A percentile compares a stretch with the other conserved stretches of the same genome.
phyloP scores from a whole-genome alignment of 192 early-diverging fungal species.

The Geranomyces michiganensis region DNA sequence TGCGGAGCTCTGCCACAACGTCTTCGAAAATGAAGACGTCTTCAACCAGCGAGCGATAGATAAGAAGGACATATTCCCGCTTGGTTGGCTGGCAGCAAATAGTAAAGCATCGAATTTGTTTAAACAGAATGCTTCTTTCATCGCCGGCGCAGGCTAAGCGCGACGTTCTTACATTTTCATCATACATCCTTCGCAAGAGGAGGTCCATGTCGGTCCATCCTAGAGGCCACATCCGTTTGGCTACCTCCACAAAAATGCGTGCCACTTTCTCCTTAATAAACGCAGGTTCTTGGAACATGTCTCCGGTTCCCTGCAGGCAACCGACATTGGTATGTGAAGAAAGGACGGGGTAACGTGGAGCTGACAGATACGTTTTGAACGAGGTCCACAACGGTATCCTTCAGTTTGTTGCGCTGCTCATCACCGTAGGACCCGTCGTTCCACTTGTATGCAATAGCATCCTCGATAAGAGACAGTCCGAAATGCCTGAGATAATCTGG shows the following conservation, averaged over 20 bases:
- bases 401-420: slow-evolving; percentile 40
- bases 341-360: not conserved
- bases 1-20: slow-evolving; percentile 57
- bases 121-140: not conserved
- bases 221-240: slow-evolving; percentile 64
- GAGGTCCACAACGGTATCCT: slow-evolving; percentile 44
- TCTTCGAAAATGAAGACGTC: slow-evolving; percentile 68
- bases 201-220: slow-evolving; percentile 63
- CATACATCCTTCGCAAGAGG: slow-evolving; percentile 51
- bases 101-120: no score
- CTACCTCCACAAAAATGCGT: slow-evolving; percentile 59
- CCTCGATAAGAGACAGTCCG: slow-evolving; percentile 62
- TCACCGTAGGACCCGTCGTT: slow-evolving; percentile 44
- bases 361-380: slow-evolving; percentile 20
- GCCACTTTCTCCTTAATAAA: slow-evolving; percentile 70
- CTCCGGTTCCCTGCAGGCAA: slow-evolving; percentile 36
- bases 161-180: slow-evolving; percentile 10
- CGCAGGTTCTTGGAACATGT: slow-evolving; percentile 39
- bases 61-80: slow-evolving; percentile 58
- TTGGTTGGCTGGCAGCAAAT: slow-evolving; percentile 40
- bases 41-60: slow-evolving; percentile 58
- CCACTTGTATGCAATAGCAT: slow-evolving; percentile 60
- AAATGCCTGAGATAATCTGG: slow-evolving; percentile 59
- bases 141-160: not conserved
- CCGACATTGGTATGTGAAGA: not conserved